Evolutionary conservation across 352 stramenopile genomes (phyloP), one percentile per base, ranked within the genome.

Genomic region (Phytophthora sojae): DNA sequence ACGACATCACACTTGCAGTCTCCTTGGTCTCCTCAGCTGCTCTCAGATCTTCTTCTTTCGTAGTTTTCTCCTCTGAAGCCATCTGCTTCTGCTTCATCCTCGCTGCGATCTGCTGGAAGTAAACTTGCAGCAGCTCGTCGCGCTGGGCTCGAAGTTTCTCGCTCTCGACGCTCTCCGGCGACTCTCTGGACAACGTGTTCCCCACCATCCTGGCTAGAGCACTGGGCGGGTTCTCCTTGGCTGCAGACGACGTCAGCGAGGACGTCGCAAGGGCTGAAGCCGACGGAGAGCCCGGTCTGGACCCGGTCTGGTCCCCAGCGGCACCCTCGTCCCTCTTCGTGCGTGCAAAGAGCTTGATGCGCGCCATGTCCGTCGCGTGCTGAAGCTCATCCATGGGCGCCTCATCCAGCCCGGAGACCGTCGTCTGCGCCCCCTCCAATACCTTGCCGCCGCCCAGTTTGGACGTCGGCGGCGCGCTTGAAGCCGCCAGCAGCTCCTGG

Each of bases 311-410:
- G 0, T 19, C 45, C 2, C n/a, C 45, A 0, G 25, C 19, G 12
- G 30, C 42, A 2, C 21, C 17, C 2, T 67, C 55, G 32, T 63
- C 45, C 8, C 44, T 54, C 21, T 53, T 67, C 21, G 30, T 61
- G 23, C 70, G 67, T 0, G 70, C 47, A 35, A 91, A 89, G 26
- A 93, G 64, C 56, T 88, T 89, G 67, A 89, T 74, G 4, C 84
- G 80, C 49, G 78, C 79, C 21, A 80, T 65, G 61, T 92, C 82
- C 5, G 81, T 76, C 19, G 84, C 80, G 26, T 89, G 81, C 64
- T 89, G 75, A 21, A 91, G 67, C 75, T 93, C 86, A 23, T 84
- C 81, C 62, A 86, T 78, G 1, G 82, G 67, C 30, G 79, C 74
- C 52, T 91, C 84, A 30, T 92, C 75, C 39, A 75, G 61, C 14